A percentile compares a stretch with the other conserved stretches of the same genome.
Evolutionary conservation across 768 basidiomycete genomes (phyloP).

Genomic region (Lactarius vividus): DNA sequence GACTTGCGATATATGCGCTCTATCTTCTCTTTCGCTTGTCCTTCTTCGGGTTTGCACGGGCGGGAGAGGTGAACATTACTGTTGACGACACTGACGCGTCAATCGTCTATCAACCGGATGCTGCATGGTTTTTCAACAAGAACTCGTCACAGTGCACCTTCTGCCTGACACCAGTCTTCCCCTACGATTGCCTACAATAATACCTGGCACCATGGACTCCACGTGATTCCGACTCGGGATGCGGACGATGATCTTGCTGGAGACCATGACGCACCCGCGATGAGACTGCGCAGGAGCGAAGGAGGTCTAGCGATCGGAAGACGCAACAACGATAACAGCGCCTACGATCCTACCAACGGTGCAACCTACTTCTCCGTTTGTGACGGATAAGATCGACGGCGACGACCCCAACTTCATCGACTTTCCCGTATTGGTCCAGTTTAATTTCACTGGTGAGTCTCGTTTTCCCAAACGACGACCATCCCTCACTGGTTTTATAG

Average conservation of each 20-base stretch:
- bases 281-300: background rate
- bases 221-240: slow-evolving; percentile 12
- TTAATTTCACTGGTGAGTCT: slow-evolving; percentile 45
- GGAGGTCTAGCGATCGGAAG: background rate
- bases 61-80: slow-evolving; percentile 15
- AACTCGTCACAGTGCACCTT: slow-evolving; percentile 12
- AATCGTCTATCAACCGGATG: slow-evolving; percentile 10
- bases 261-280: background rate
- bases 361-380: slow-evolving; percentile 4
- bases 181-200: slow-evolving; percentile 15
- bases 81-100: slow-evolving; percentile 15
- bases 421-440: slow-evolving; percentile 37
- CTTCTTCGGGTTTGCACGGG: background rate
- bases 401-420: slow-evolving; percentile 36
- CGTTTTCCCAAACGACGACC: background rate
- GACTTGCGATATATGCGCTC: background rate
- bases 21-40: slow-evolving; percentile 1
- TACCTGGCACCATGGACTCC: slow-evolving; percentile 17
- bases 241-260: slow-evolving; percentile 10
- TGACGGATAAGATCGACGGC: slow-evolving; percentile 29
- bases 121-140: slow-evolving; percentile 9
- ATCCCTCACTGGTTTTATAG: slow-evolving; percentile 33
- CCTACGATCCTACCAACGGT: slow-evolving; percentile 2
- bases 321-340: background rate
- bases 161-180: slow-evolving; percentile 11